phyloP scores from a whole-genome alignment of 352 stramenopile species.

The Thraustotheca clavata region DNA sequence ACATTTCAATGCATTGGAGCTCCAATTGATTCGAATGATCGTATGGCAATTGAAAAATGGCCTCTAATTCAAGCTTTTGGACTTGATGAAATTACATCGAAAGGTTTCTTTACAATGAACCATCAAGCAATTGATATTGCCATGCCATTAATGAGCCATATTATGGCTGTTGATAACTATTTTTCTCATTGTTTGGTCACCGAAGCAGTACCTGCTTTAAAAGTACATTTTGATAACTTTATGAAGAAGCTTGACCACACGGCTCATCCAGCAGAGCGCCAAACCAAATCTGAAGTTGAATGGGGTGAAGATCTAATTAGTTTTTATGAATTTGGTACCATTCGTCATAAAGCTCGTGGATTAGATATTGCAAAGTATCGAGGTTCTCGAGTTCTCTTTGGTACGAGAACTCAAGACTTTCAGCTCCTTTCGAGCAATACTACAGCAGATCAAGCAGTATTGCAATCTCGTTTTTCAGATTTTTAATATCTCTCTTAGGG shows the following conservation, averaged over 20 bases:
- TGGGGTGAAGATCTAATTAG: constrained; percentile 58
- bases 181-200: constrained; percentile 38
- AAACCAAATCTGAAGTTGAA: constrained; percentile 39
- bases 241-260: constrained; percentile 59
- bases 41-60: constrained; percentile 63
- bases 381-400: constrained; percentile 54
- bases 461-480: not conserved
- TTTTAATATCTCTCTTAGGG: not conserved
- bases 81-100: constrained; percentile 25
- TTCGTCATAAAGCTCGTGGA: constrained; percentile 41
- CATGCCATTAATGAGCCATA: constrained; percentile 26
- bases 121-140: constrained; percentile 54
- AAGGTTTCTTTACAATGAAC: constrained; percentile 75
- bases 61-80: constrained; percentile 64
- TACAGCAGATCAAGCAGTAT: not conserved
- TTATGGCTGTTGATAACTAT: constrained; percentile 48
- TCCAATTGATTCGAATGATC: constrained; percentile 36
- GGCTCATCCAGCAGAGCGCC: constrained; percentile 35
- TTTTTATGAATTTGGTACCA: constrained; percentile 76
- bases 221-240: constrained; percentile 55
- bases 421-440: constrained; percentile 28
- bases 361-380: constrained; percentile 26
- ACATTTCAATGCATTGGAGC: constrained; percentile 41
- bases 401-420: constrained; percentile 30
- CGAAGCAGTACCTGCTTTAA: constrained; percentile 45